A percentile compares a stretch with the other conserved stretches of the same genome.
Conservation (phyloP, 805 yeast genomes). For the Debaryomyces hansenii region DNA sequence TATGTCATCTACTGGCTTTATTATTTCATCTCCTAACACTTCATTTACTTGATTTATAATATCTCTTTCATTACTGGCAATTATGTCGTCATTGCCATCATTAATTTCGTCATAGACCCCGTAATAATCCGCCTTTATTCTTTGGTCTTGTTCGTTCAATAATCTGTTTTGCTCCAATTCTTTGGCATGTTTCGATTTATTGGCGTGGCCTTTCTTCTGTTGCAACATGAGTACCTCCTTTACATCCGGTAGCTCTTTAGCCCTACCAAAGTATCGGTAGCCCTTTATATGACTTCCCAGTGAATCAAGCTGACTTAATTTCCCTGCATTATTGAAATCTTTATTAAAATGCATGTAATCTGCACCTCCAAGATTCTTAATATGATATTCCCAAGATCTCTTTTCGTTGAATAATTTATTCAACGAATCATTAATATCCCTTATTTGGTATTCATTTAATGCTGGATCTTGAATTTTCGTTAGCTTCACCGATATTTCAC, state of each 20-base stretch:
- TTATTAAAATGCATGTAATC: constrained; percentile 47
- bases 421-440: constrained; percentile 73
- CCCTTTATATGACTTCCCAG: constrained; percentile 44
- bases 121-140: constrained; percentile 39
- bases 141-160: constrained; percentile 20
- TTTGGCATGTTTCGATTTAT: constrained; percentile 16
- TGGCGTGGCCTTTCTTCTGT: constrained; percentile 19
- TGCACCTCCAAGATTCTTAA: constrained; percentile 71
- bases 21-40: constrained; percentile 8
- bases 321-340: constrained; percentile 16
- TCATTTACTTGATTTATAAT: constrained; percentile 11
- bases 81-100: not conserved
- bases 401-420: constrained; percentile 68
- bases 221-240: constrained; percentile 21
- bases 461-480: constrained; percentile 61
- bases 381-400: constrained; percentile 75
- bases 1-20: not conserved
- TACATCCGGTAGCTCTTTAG: constrained; percentile 77
- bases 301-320: constrained; percentile 9
- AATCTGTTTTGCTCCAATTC: constrained; percentile 15
- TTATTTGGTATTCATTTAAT: constrained; percentile 57
- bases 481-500: constrained; percentile 62
- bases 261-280: constrained; percentile 79
- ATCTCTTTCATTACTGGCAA: constrained; percentile 1
- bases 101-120: constrained; percentile 38